These are phyloP conservation scores for Neurospora crassa DNA, from an alignment of 2,329 filamentous ascomycete species.

Conservation along the genomic window DNA sequence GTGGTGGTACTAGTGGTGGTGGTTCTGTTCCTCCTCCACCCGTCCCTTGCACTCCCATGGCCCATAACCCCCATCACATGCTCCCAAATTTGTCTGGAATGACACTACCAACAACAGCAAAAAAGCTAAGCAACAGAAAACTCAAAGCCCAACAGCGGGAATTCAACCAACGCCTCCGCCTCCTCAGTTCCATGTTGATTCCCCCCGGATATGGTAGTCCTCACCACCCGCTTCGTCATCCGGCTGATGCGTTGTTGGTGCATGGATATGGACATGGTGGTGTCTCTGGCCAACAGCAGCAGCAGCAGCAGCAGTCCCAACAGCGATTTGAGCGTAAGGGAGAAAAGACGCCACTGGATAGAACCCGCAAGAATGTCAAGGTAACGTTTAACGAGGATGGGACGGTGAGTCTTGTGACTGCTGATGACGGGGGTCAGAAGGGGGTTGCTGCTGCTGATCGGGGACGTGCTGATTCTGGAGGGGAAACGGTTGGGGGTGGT, in stretches of 20 bases:
- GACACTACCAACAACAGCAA: not conserved
- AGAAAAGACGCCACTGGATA: not conserved
- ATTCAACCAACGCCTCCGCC: not conserved
- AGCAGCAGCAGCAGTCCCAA: not conserved
- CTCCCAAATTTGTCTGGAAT: too few relatives aligned
- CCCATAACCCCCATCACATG: not conserved
- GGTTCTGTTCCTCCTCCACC: not conserved
- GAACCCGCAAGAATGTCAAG: not conserved
- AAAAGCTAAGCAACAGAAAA: not conserved
- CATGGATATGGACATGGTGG: not conserved
- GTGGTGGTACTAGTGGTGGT: not conserved
- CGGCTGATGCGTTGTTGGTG: not conserved
- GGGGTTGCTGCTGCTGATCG: not conserved
- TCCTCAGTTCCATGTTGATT: not conserved
- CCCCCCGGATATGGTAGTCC: not conserved
- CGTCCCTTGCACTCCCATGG: not conserved
- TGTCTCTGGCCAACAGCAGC: not conserved
- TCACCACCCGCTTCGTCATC: not conserved
- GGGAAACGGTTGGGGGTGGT: not conserved
- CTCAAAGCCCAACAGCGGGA: not conserved
- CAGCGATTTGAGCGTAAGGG: constrained; percentile 13
- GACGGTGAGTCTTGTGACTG: not conserved
- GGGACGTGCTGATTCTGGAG: not conserved
- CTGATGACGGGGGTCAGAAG: not conserved
- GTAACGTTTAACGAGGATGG: not conserved